phyloP scores from a whole-genome alignment of 495 filamentous ascomycete genomes.

The Lophiotrema nucula region DNA sequence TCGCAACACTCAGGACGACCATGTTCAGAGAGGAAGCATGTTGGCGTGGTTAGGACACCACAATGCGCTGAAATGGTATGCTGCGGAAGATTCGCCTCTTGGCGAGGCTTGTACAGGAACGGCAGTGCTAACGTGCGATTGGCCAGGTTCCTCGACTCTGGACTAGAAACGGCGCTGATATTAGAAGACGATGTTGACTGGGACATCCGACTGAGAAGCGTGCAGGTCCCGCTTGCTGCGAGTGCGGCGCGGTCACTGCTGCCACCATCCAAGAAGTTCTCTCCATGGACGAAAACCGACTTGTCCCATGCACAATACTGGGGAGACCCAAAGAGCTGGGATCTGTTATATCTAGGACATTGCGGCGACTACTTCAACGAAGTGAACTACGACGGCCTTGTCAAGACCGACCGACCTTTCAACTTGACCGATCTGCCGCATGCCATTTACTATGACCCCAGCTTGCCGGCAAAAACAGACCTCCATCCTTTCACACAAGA shows the following conservation, averaged over 20 bases:
- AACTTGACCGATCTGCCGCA: slow-evolving; percentile 28
- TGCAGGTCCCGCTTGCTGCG: slow-evolving; percentile 38
- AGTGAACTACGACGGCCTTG: slow-evolving; percentile 25
- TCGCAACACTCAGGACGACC: slow-evolving; percentile 27
- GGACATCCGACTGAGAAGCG: slow-evolving; percentile 43
- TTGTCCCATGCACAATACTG: slow-evolving; percentile 35
- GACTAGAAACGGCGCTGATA: slow-evolving; percentile 46
- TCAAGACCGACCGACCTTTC: slow-evolving; percentile 25
- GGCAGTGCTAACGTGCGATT: slow-evolving; percentile 5
- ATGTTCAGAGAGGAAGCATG: slow-evolving; percentile 32
- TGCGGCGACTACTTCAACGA: slow-evolving; percentile 43
- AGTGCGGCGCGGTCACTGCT: slow-evolving; percentile 32
- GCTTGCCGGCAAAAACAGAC: slow-evolving; percentile 24
- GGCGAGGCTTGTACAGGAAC: neutral
- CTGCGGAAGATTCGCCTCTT: neutral
- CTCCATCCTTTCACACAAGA: slow-evolving; percentile 38
- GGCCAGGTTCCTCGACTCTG: slow-evolving; percentile 43
- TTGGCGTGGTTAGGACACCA: slow-evolving; percentile 42
- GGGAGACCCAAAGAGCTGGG: slow-evolving; percentile 40
- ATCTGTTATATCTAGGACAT: slow-evolving; percentile 47
- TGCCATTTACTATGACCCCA: slow-evolving; percentile 30
- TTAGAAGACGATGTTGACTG: slow-evolving; percentile 52
- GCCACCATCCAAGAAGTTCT: slow-evolving; percentile 9
- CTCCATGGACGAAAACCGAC: slow-evolving; percentile 11
- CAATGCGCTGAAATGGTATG: slow-evolving; percentile 38